phyloP scores from a whole-genome alignment of 306 rosid genomes.

The Hippophae rhamnoides region DNA sequence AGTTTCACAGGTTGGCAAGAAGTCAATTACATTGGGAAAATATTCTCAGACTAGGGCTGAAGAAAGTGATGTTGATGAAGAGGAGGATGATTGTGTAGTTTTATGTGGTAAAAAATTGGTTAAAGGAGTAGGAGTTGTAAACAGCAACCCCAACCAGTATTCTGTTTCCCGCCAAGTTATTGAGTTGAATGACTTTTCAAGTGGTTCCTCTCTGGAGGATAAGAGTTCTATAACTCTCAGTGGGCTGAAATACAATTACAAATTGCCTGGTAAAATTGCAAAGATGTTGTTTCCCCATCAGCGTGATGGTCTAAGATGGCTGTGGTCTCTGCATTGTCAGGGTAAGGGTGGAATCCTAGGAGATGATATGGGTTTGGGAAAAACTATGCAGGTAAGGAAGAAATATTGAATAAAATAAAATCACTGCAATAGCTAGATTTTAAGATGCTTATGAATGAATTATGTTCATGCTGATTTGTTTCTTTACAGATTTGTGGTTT shows the following conservation, averaged over 20 bases:
- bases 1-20: constrained; percentile 9
- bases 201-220: constrained; percentile 22
- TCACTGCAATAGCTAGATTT: neutral
- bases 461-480: constrained; percentile 5
- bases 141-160: constrained; percentile 7
- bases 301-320: constrained; percentile 78
- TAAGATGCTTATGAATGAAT: constrained; percentile 4
- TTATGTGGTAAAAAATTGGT: constrained; percentile 15
- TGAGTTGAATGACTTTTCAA: constrained; percentile 23
- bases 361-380: constrained; percentile 96
- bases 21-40: constrained; percentile 2
- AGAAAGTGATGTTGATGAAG: constrained; percentile 17
- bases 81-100: constrained; percentile 29
- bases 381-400: constrained; percentile 86
- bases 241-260: constrained; percentile 42
- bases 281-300: constrained; percentile 75
- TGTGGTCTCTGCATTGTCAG: constrained; percentile 78
- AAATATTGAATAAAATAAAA: neutral
- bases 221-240: constrained; percentile 41
- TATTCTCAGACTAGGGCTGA: constrained; percentile 2
- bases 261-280: constrained; percentile 54
- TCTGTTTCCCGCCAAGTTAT: constrained; percentile 26
- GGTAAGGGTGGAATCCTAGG: constrained; percentile 95
- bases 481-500: constrained; percentile 73
- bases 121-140: constrained; percentile 11